Evolutionary conservation across 208 protist species (phyloP).

Genomic region (Trypanosoma conorhini): DNA sequence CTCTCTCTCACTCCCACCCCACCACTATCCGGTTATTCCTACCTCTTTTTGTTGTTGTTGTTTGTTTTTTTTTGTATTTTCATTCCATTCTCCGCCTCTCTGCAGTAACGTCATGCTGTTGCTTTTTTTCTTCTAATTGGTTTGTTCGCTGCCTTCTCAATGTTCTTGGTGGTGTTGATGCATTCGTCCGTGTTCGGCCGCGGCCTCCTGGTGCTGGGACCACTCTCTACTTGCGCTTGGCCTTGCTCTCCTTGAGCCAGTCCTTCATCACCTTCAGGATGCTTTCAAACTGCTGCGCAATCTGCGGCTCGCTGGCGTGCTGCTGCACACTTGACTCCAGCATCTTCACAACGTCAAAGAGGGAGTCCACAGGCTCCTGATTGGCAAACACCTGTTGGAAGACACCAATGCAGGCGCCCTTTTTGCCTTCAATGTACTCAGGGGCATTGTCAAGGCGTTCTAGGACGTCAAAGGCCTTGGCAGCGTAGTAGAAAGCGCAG

Average conservation of each 20-base stretch:
- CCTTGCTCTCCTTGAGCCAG: conserved; percentile 92
- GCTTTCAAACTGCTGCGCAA: conserved; percentile 74
- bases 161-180: not conserved
- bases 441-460: conserved; percentile 94
- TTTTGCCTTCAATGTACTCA: conserved; percentile 97
- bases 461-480: conserved; percentile 98
- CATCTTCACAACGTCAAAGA: conserved; percentile 95
- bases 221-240: conserved; percentile 50
- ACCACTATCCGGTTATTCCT: no score
- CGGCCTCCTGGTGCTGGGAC: no score
- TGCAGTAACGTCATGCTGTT: no score
- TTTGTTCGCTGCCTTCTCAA: no score
- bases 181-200: not conserved
- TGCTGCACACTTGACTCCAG: conserved; percentile 85
- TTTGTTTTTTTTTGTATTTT: no score
- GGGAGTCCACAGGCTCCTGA: conserved; percentile 77
- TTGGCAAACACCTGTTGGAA: conserved; percentile 96
- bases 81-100: no score
- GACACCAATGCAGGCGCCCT: conserved; percentile 95
- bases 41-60: no score
- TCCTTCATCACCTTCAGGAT: conserved; percentile 94
- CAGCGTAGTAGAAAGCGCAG: conserved; percentile 95
- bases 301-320: conserved; percentile 51
- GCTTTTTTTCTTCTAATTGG: not conserved
- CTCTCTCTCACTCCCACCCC: not conserved